Evolutionary conservation across 1,284 basidiomycete species (phyloP), one percentile per base, ranked within the genome.

Genomic region (Fistulinella staudtii): DNA sequence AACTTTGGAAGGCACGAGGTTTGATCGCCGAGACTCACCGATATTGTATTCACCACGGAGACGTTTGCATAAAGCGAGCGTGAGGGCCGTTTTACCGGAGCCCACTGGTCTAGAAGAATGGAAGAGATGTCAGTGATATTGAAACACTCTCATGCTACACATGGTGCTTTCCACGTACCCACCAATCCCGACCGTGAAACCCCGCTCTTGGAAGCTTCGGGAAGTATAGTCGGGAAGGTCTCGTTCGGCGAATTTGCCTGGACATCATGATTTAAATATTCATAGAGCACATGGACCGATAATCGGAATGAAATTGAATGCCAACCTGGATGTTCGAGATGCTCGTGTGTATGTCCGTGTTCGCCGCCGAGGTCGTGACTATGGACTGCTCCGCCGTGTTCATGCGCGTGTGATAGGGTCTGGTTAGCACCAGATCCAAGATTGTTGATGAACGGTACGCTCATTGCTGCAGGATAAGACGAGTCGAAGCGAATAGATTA

Each of bases 161-260:
- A 33, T 18, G 39, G 36, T 22, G 15, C 13, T 11, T 13, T 39
- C 23, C 9, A 58, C 80, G 49, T 60, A 93, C 91, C 94, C 95
- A 59, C 95, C 95, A 47, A 98, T 98, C 4, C 95, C 95, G 46
- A 99, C 75, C 0, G 95, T 99, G 69, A 99, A 99, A 2, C 92
- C 94, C 50, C 95, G 74, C 70, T 98, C 94, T 43, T 82, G 77
- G 66, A 93, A 99, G 71, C 94, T 89, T 29, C 95, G 76, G 2
- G 70, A 68, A 7, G 82, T 74, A 61, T 88, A 97, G 63, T 97
- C 86, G 10, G 95, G 95, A 64, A 97, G 68, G 61, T 98, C 94
- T 22, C 95, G 78, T 64, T 98, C 93, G 17, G 88, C 73, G 61
- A 86, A 99, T 66, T 92, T 97, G 37, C 95, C 94, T 87, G 63